Base-by-base conservation (phyloP, 1,284 basidiomycete species). In the Microbotryum intermedium region DNA sequence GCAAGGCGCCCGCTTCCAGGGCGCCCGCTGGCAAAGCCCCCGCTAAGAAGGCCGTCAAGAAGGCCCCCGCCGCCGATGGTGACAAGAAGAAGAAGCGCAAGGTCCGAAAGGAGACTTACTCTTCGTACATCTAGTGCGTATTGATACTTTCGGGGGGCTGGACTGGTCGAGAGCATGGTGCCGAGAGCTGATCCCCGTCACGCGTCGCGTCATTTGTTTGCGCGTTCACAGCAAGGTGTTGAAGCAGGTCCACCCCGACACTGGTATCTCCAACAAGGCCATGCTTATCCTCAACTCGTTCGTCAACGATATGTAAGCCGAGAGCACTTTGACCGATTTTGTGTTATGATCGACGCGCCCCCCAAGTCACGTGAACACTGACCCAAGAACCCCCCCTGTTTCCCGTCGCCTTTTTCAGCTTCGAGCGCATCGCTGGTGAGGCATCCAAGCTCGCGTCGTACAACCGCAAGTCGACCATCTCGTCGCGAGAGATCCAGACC, bases 381-480 rank as follows among this genome's bases (percentile, higher is more conserved):
- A 39, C 11, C 34, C 18, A 16, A 18, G 34, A 16, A n/a, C n/a
- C n/a, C n/a, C n/a, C n/a, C n/a, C 34, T 39, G 3, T 16, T 18
- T 39, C 34, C 34, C 34, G 6, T 6, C 18, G 10, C 18, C 13
- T 39, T 6, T 39, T 39, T 16, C 34, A 39, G 34, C 70, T 77
- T 77, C 63, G 76, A 77, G 72, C 72, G 76, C 63, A 74, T 77
- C 63, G 69, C 61, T 29, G 28, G 45, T 25, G 67, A 69, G 54
- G 69, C 69, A 25, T 66, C 67, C 55, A 68, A 90, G 79, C 86
- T 93, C 67, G 89, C 89, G 44, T 82, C 87, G 8, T 92, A 92
- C 82, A 91, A 89, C 65, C 90, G 91, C 81, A 90, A 90, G 78
- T 91, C 89, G 13, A 93, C 90, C 60, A 92, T 93, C 77, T 91